These are phyloP conservation scores for Claviceps pusilla DNA, from an alignment of 2,329 filamentous ascomycete genomes.

Conservation along the genomic window DNA sequence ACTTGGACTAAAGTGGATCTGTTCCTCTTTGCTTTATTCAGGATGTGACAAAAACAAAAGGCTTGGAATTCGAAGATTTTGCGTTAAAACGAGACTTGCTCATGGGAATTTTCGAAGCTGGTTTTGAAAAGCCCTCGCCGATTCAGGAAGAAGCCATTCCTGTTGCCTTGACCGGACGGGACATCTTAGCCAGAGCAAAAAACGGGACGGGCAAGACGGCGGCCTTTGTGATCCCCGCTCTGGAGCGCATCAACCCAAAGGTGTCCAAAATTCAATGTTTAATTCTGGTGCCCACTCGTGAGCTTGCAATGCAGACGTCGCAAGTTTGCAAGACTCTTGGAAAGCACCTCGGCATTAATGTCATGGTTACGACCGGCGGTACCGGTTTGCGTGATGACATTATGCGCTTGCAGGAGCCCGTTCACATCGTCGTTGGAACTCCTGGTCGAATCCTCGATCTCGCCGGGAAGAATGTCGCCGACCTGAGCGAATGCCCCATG, in stretches of 20 bases:
- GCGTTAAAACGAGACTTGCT: constrained; percentile 85
- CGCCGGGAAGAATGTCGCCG: constrained; percentile 89
- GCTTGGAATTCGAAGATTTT: constrained; percentile 94
- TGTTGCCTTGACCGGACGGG: constrained; percentile 84
- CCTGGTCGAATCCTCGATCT: constrained; percentile 92
- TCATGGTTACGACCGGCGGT: constrained; percentile 98
- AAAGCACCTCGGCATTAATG: constrained; percentile 91
- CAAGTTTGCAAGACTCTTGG: constrained; percentile 98
- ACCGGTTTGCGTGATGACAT: constrained; percentile 94
- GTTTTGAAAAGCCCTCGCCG: constrained; percentile 95
- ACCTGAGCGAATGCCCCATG: constrained; percentile 88
- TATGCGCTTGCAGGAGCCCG: constrained; percentile 79
- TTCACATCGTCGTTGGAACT: constrained; percentile 95
- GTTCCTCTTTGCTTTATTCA: constrained; percentile 21
- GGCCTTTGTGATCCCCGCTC: constrained; percentile 88
- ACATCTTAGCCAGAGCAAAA: constrained; percentile 91
- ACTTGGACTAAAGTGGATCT: constrained; percentile 7
- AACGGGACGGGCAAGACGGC: constrained; percentile 98
- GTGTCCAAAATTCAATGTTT: constrained; percentile 91
- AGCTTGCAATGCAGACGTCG: constrained; percentile 93
- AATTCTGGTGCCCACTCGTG: constrained; percentile 89
- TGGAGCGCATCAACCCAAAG: constrained; percentile 94
- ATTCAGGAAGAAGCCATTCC: constrained; percentile 99
- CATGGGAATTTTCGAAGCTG: constrained; percentile 98
- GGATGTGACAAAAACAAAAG: constrained; percentile 98